phyloP scores from a whole-genome alignment of 1,139 yeast species.

The Arxiozyma heterogenica region DNA sequence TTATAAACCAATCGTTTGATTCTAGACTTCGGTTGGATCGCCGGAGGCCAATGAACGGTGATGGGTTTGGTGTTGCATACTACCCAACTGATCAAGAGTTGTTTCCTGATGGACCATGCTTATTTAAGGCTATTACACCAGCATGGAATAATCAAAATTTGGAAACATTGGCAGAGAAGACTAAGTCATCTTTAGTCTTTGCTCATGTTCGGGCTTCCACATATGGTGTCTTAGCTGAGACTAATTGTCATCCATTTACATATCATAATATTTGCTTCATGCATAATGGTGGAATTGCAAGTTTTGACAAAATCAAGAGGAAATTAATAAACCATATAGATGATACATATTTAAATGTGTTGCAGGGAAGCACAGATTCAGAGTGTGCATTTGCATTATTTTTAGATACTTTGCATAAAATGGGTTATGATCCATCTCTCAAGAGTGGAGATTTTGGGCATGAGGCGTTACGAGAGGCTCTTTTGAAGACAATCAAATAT shows the following conservation, averaged over 20 bases:
- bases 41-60: constrained; percentile 90
- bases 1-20: constrained; percentile 92
- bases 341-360: constrained; percentile 67
- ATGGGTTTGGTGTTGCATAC: constrained; percentile 96
- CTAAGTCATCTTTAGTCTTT: constrained; percentile 74
- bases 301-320: constrained; percentile 66
- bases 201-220: constrained; percentile 97
- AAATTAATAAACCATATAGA: constrained; percentile 59
- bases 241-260: constrained; percentile 92
- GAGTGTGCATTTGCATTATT: constrained; percentile 91
- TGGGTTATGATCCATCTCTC: constrained; percentile 65
- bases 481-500: constrained; percentile 61
- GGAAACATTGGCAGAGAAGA: constrained; percentile 76
- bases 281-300: constrained; percentile 92
- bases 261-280: constrained; percentile 84
- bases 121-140: constrained; percentile 89
- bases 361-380: constrained; percentile 93
- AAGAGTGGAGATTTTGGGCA: constrained; percentile 45
- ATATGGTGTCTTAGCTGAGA: constrained; percentile 85
- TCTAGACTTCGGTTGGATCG: constrained; percentile 78
- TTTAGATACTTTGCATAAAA: constrained; percentile 61
- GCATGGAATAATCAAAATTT: constrained; percentile 96
- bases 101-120: constrained; percentile 55
- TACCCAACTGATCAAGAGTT: constrained; percentile 54
- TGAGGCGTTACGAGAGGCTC: constrained; percentile 53